phyloP scores from a whole-genome alignment of 768 basidiomycete genomes.

The Phanerochaete carnosa region DNA sequence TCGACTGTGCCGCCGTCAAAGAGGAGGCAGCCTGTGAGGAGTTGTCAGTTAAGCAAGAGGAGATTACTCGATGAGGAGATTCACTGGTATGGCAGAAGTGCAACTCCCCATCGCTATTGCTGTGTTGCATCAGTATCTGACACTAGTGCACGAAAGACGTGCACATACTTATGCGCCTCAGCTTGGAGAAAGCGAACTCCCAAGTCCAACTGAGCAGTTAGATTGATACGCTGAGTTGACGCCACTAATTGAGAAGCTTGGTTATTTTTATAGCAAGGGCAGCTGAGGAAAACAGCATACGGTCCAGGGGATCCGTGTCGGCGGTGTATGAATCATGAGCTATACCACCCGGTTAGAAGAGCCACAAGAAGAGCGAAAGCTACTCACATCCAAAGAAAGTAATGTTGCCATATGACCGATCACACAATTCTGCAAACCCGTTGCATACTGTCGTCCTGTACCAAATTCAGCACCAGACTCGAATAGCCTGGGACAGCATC shows the following conservation, averaged over 20 bases:
- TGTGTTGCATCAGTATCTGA: not conserved
- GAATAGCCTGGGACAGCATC: not conserved
- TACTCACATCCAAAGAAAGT: slow-evolving; percentile 33
- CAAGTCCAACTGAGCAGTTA: slow-evolving; percentile 44
- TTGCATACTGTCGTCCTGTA: slow-evolving; percentile 47
- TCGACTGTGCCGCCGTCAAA: slow-evolving; percentile 50
- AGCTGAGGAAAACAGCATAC: slow-evolving; percentile 26
- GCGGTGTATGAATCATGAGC: slow-evolving; percentile 58
- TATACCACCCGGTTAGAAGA: not conserved
- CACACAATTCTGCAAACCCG: slow-evolving; percentile 61
- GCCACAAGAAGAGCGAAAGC: not conserved
- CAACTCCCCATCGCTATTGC: slow-evolving; percentile 35
- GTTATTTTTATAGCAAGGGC: not conserved
- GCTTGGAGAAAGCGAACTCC: slow-evolving; percentile 62
- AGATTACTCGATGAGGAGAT: slow-evolving; percentile 15
- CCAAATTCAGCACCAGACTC: not conserved
- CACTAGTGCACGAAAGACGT: not conserved
- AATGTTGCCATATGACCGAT: slow-evolving; percentile 47
- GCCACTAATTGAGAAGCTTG: slow-evolving; percentile 30
- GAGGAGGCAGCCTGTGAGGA: slow-evolving; percentile 20
- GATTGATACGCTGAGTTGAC: slow-evolving; percentile 48
- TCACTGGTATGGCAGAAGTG: slow-evolving; percentile 69
- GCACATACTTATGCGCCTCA: slow-evolving; percentile 33
- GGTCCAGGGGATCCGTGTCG: slow-evolving; percentile 41
- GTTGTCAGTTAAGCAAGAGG: not conserved